phyloP scores from a whole-genome alignment of 1,284 basidiomycete genomes.

The Microbotryomycetes sp. region DNA sequence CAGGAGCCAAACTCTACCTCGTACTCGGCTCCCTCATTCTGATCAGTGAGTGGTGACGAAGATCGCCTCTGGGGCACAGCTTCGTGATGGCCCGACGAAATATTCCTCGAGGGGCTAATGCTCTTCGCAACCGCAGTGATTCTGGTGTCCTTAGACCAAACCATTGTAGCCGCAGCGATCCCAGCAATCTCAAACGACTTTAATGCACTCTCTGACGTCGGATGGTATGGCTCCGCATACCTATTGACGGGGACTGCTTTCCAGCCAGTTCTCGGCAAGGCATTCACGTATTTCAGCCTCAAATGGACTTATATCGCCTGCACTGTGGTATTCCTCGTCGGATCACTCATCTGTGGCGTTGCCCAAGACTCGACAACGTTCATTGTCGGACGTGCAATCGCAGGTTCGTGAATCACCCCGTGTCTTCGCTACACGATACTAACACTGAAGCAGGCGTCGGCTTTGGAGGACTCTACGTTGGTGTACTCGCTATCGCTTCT shows the following conservation, averaged over 20 bases:
- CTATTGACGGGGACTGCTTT: conserved; percentile 34
- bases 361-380: conserved; percentile 32
- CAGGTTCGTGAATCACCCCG: too few species aligned
- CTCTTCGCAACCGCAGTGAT: too few species aligned
- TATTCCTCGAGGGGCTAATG: too few species aligned
- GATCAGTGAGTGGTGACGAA: too few species aligned
- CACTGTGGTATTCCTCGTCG: conserved; percentile 33
- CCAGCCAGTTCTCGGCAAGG: conserved; percentile 33
- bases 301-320: conserved; percentile 32
- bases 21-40: background rate
- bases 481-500: conserved; percentile 25
- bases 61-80: too few species aligned
- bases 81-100: too few species aligned
- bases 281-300: conserved; percentile 28
- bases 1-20: background rate
- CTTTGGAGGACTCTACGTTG: conserved; percentile 33
- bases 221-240: conserved; percentile 36
- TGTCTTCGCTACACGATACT: too few species aligned
- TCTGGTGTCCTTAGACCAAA: conserved; percentile 25
- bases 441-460: too few species aligned
- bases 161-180: conserved; percentile 35
- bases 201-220: conserved; percentile 29
- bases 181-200: conserved; percentile 33
- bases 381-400: conserved; percentile 35
- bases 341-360: conserved; percentile 35